phyloP scores from a whole-genome alignment of 345 rosid genomes.

The Hypericum perforatum region DNA sequence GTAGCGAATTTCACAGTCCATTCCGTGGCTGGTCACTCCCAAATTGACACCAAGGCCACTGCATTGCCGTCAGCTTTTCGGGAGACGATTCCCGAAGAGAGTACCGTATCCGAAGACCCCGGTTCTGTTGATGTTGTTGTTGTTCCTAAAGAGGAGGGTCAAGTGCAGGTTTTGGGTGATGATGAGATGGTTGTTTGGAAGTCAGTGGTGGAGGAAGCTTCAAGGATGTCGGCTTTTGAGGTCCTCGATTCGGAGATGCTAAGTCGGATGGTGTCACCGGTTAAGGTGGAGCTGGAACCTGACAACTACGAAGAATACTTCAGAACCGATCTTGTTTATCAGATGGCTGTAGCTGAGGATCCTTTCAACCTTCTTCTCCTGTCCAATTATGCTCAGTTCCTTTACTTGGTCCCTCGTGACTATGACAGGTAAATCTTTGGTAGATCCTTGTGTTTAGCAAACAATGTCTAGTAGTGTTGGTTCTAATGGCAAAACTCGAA shows the following conservation, averaged over 20 bases:
- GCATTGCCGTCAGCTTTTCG: not conserved
- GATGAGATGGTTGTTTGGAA: slow-evolving; percentile 33
- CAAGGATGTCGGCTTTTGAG: slow-evolving; percentile 19
- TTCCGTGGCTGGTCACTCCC: slow-evolving; percentile 34
- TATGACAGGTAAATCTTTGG: slow-evolving; percentile 41
- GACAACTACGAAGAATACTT: slow-evolving; percentile 35
- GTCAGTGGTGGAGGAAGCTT: slow-evolving; percentile 39
- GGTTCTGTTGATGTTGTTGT: slow-evolving; percentile 5
- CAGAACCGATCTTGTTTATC: slow-evolving; percentile 48
- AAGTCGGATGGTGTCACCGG: slow-evolving; percentile 27
- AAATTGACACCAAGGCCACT: slow-evolving; percentile 9
- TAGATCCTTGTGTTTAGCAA: too few species aligned
- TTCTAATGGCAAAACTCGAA: too few species aligned
- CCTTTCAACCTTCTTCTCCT: slow-evolving; percentile 52
- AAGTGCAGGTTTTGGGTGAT: not conserved
- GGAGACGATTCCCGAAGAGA: not conserved
- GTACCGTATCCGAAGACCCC: not conserved
- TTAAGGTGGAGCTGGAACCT: slow-evolving; percentile 30
- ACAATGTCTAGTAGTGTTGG: too few species aligned
- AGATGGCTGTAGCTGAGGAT: slow-evolving; percentile 45
- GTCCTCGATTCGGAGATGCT: slow-evolving; percentile 29
- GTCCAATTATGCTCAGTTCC: slow-evolving; percentile 67
- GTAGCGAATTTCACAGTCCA: slow-evolving; percentile 54
- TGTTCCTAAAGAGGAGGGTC: not conserved
- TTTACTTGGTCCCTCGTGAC: slow-evolving; percentile 39